phyloP scores from a whole-genome alignment of 2,329 filamentous ascomycete genomes.

The Fusarium clavum region DNA sequence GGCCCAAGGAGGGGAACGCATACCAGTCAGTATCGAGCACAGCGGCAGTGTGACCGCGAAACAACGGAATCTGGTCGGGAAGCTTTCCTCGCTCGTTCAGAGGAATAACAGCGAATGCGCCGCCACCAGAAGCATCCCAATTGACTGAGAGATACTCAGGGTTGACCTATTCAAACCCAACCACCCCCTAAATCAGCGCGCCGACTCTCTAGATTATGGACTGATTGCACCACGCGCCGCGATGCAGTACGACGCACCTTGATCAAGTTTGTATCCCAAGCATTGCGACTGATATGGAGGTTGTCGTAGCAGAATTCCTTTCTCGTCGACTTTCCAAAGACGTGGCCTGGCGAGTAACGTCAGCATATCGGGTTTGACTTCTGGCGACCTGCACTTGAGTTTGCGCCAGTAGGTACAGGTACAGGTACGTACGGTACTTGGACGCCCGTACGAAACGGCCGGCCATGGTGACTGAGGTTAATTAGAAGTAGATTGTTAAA shows the following conservation, averaged over 20 bases:
- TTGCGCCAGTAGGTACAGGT: slow-evolving; percentile 61
- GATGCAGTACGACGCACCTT: slow-evolving; percentile 88
- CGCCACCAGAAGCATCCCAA: slow-evolving; percentile 96
- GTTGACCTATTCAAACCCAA: slow-evolving; percentile 74
- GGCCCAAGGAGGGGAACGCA: slow-evolving; percentile 45
- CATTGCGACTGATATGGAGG: slow-evolving; percentile 95
- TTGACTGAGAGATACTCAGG: slow-evolving; percentile 97
- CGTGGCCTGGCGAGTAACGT: slow-evolving; percentile 76
- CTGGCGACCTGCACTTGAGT: slow-evolving; percentile 37
- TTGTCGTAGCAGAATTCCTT: slow-evolving; percentile 99
- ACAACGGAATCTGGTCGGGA: slow-evolving; percentile 92
- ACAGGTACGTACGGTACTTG: slow-evolving; percentile 73
- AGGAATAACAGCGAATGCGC: slow-evolving; percentile 96
- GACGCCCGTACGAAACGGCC: slow-evolving; percentile 75
- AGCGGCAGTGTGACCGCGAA: slow-evolving; percentile 93
- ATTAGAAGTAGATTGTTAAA: slow-evolving; percentile 22
- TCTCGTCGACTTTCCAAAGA: slow-evolving; percentile 94
- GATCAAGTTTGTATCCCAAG: slow-evolving; percentile 98
- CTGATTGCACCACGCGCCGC: slow-evolving; percentile 27
- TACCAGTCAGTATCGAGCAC: slow-evolving; percentile 98
- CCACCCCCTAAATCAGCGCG: slow-evolving; percentile 44
- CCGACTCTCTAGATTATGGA: slow-evolving; percentile 28
- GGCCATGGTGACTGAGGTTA: slow-evolving; percentile 60
- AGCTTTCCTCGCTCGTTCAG: slow-evolving; percentile 88
- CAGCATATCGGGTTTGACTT: slow-evolving; percentile 37